A percentile compares a stretch with the other conserved stretches of the same genome.
phyloP scores from a whole-genome alignment of 495 filamentous ascomycete genomes.

The Neurospora tetrasperma region DNA sequence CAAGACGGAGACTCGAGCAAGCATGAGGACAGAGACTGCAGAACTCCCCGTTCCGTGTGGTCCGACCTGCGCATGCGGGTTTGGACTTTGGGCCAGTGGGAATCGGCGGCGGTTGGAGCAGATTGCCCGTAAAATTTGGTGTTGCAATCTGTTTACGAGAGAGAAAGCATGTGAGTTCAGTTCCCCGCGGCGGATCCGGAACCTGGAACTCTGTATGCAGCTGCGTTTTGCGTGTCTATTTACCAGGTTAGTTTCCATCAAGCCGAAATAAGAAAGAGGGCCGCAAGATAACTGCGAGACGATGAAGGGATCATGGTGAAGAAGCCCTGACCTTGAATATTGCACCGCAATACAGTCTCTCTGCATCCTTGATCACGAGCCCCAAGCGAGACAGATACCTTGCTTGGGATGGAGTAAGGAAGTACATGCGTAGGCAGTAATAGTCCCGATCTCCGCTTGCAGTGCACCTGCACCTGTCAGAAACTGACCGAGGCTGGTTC shows the following conservation, averaged over 20 bases:
- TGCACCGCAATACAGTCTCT: not conserved
- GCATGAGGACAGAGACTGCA: not conserved
- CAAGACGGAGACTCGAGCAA: not conserved
- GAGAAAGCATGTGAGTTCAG: not conserved
- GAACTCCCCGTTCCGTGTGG: not conserved
- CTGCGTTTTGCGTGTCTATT: not conserved
- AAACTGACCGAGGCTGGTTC: not conserved
- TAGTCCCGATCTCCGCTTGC: not conserved
- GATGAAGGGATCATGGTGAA: not conserved
- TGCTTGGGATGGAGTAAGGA: not conserved
- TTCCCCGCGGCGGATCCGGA: not conserved
- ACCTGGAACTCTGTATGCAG: not conserved
- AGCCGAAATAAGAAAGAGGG: not conserved
- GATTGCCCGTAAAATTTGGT: not conserved
- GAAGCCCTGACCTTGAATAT: not conserved
- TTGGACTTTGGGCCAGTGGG: not conserved
- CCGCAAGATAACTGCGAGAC: not conserved
- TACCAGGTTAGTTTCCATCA: not conserved
- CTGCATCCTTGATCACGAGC: not conserved
- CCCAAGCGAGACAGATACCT: not conserved
- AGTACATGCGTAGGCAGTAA: not conserved
- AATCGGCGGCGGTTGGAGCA: not conserved
- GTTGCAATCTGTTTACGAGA: slow-evolving; percentile 1
- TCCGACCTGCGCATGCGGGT: not conserved
- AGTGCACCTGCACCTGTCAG: not conserved